Percentiles rank a stretch among this genome's conserved stretches.
Conservation (phyloP, 495 filamentous ascomycete genomes). For the Penicillium herquei region DNA sequence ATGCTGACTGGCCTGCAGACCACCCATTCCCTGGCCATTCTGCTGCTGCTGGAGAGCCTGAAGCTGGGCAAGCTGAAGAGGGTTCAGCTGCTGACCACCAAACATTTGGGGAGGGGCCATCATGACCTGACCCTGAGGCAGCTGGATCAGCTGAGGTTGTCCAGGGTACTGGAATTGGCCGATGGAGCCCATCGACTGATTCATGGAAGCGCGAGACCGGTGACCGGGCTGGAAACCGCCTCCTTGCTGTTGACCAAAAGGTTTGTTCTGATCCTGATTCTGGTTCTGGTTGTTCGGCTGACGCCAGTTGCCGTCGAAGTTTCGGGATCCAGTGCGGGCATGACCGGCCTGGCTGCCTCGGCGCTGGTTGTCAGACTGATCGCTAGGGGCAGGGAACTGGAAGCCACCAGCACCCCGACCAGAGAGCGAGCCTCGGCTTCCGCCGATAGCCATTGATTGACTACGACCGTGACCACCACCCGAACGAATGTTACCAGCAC, state of each 20-base stretch:
- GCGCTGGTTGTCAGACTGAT: slow-evolving; percentile 64
- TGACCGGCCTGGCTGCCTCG: slow-evolving; percentile 68
- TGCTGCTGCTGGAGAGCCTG: slow-evolving; percentile 87
- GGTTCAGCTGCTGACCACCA: slow-evolving; percentile 80
- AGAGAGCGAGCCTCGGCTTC: slow-evolving; percentile 51
- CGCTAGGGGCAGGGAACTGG: slow-evolving; percentile 62
- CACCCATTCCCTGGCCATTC: slow-evolving; percentile 68
- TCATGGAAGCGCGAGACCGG: slow-evolving; percentile 78
- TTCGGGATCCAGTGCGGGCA: slow-evolving; percentile 76
- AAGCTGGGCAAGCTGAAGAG: slow-evolving; percentile 85
- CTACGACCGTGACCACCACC: slow-evolving; percentile 61
- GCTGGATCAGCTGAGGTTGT: slow-evolving; percentile 88
- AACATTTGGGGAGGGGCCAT: slow-evolving; percentile 72
- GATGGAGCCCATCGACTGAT: slow-evolving; percentile 80
- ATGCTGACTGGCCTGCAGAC: slow-evolving; percentile 74
- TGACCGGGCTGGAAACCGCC: slow-evolving; percentile 87
- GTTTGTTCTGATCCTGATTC: slow-evolving; percentile 52
- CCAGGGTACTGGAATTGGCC: slow-evolving; percentile 86
- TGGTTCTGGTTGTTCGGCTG: slow-evolving; percentile 71
- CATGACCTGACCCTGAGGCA: slow-evolving; percentile 80
- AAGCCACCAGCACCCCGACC: slow-evolving; percentile 64
- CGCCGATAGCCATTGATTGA: slow-evolving; percentile 68
- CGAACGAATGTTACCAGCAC: slow-evolving; percentile 50
- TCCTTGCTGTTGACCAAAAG: slow-evolving; percentile 61
- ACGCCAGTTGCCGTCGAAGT: slow-evolving; percentile 98